phyloP scores from a whole-genome alignment of 2,329 filamentous ascomycete species.

The Aphanoascus verrucosus region DNA sequence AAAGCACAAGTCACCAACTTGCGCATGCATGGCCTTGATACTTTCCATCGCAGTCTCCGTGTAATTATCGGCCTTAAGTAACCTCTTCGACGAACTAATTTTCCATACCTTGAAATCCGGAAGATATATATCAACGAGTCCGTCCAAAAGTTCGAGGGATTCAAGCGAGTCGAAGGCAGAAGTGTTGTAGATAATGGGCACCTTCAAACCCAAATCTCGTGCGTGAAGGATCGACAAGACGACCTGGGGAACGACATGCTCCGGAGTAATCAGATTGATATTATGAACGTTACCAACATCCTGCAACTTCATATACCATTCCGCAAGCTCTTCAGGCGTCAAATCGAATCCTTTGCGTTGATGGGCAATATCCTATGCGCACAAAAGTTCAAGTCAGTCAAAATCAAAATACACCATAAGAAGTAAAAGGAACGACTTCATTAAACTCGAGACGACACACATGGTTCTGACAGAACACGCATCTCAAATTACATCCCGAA shows the following conservation, averaged over 20 bases:
- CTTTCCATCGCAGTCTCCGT: constrained; percentile 61
- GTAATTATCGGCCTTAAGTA: constrained; percentile 72
- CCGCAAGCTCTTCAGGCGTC: constrained; percentile 64
- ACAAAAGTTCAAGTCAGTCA: background rate
- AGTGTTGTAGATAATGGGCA: constrained; percentile 78
- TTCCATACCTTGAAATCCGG: constrained; percentile 81
- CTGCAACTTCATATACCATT: constrained; percentile 77
- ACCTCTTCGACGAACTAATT: constrained; percentile 51
- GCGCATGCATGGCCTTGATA: constrained; percentile 66
- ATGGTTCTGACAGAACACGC: constrained; percentile 68
- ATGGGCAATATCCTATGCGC: constrained; percentile 59
- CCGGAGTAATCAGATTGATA: constrained; percentile 77
- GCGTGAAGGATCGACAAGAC: constrained; percentile 65
- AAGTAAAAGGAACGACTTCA: background rate
- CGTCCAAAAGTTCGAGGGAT: constrained; percentile 62
- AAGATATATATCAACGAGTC: constrained; percentile 75
- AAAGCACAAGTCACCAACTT: constrained; percentile 76
- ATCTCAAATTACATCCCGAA: constrained; percentile 63
- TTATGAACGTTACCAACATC: constrained; percentile 73
- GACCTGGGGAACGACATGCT: constrained; percentile 78
- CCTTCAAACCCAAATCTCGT: constrained; percentile 53
- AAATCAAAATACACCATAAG: background rate
- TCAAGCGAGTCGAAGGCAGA: constrained; percentile 68
- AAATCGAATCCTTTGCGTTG: constrained; percentile 70
- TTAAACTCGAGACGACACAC: constrained; percentile 16